These are phyloP conservation scores for Ichthyophthirius multifiliis DNA, from an alignment of 169 alveolate species.

Conservation along the genomic window DNA sequence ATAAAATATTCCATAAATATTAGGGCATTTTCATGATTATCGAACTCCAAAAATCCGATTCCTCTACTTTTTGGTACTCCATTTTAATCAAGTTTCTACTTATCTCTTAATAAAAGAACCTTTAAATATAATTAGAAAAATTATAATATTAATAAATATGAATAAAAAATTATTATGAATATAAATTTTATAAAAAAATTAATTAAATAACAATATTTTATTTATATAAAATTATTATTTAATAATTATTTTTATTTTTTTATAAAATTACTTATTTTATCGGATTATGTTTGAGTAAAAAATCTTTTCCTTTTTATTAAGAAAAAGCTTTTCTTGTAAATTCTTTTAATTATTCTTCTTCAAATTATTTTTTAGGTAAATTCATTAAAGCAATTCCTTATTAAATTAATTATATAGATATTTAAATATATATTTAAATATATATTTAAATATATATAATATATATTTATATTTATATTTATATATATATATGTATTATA, in stretches of 20 bases:
- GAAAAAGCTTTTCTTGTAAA: background rate
- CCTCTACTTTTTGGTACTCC: constrained; percentile 3
- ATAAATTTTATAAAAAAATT: background rate
- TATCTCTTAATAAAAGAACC: background rate
- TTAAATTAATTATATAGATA: background rate
- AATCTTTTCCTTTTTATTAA: background rate
- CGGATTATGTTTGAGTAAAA: background rate
- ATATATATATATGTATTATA: too few species aligned
- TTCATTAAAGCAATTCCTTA: constrained; percentile 6
- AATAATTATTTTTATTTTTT: too few species aligned
- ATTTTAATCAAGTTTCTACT: background rate
- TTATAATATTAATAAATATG: background rate
- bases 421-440: too few species aligned
- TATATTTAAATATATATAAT: too few species aligned
- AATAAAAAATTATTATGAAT: background rate
- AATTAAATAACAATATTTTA: background rate
- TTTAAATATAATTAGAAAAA: background rate
- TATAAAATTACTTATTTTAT: background rate
- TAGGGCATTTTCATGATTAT: background rate
- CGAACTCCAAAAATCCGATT: background rate
- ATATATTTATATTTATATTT: too few species aligned
- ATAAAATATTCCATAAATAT: background rate
- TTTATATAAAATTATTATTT: too few species aligned
- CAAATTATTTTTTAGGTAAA: background rate
- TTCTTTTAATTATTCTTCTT: background rate